Evolutionary conservation across 768 basidiomycete species (phyloP).

Genomic region (Termitomyces titanicus): DNA sequence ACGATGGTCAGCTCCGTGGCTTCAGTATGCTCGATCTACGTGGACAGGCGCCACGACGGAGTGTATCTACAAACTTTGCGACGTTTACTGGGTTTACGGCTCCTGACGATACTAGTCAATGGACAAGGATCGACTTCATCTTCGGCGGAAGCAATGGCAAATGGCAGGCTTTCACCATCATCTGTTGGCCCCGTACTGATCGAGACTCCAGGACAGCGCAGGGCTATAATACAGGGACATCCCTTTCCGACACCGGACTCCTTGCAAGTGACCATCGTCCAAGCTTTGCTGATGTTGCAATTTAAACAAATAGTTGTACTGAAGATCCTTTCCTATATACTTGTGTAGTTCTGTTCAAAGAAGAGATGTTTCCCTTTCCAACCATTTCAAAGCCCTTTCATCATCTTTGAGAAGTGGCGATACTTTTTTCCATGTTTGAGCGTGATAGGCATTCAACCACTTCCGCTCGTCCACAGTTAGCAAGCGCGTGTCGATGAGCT

Average conservation of each 20-base stretch:
- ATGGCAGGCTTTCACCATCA: constrained; percentile 30
- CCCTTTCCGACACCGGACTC: constrained; percentile 46
- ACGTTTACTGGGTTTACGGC: constrained; percentile 49
- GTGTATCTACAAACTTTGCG: constrained; percentile 42
- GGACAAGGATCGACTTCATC: constrained; percentile 48
- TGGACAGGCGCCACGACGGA: constrained; percentile 33
- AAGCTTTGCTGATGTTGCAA: constrained; percentile 40
- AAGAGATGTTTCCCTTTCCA: constrained; percentile 54
- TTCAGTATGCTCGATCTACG: constrained; percentile 46
- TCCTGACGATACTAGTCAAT: constrained; percentile 33
- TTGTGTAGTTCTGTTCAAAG: constrained; percentile 21
- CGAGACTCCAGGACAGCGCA: constrained; percentile 28
- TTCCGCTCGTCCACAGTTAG: constrained; percentile 60
- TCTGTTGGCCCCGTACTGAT: neutral
- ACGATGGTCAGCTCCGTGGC: constrained; percentile 22
- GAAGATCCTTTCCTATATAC: neutral
- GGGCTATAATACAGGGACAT: constrained; percentile 35
- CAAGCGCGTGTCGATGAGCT: constrained; percentile 63
- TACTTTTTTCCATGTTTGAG: constrained; percentile 69
- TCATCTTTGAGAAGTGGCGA: constrained; percentile 66
- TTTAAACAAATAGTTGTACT: constrained; percentile 1
- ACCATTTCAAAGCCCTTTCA: constrained; percentile 55
- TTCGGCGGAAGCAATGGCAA: constrained; percentile 44
- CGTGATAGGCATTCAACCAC: constrained; percentile 88
- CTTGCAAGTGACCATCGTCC: constrained; percentile 57